Percentiles rank a stretch among this genome's conserved stretches.
These are phyloP conservation scores for Sporothrix protearum DNA, from an alignment of 2,329 filamentous ascomycete species.

Conservation along the genomic window DNA sequence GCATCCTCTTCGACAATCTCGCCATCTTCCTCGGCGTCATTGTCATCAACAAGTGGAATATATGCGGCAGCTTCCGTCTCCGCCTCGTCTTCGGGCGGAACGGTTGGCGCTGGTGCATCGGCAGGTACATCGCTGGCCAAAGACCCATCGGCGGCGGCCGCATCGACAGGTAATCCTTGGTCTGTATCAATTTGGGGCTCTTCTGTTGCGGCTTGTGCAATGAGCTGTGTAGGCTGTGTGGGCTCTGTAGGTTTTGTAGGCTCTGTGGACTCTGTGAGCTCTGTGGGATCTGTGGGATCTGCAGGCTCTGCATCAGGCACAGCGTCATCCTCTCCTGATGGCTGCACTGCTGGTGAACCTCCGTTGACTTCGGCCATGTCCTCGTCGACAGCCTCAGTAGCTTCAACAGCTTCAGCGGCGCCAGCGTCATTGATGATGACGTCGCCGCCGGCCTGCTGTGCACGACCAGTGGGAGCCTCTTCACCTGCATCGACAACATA, in stretches of 20 bases:
- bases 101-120: background rate
- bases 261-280: background rate
- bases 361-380: conserved; percentile 15
- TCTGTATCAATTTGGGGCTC: background rate
- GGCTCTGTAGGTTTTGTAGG: background rate
- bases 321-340: conserved; percentile 11
- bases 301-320: background rate
- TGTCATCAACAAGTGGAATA: background rate
- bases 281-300: background rate
- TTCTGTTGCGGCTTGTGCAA: background rate
- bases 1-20: background rate
- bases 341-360: background rate
- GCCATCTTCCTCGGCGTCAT: background rate
- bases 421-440: background rate
- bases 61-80: background rate
- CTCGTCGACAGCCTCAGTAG: background rate
- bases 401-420: no score
- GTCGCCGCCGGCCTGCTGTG: background rate
- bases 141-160: background rate
- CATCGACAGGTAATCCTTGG: background rate
- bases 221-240: background rate
- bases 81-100: background rate
- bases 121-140: background rate
- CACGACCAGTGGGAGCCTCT: background rate
- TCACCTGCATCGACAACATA: background rate